Conservation (phyloP, 2,329 filamentous ascomycete species). For the Colletotrichum tamarilloi region DNA sequence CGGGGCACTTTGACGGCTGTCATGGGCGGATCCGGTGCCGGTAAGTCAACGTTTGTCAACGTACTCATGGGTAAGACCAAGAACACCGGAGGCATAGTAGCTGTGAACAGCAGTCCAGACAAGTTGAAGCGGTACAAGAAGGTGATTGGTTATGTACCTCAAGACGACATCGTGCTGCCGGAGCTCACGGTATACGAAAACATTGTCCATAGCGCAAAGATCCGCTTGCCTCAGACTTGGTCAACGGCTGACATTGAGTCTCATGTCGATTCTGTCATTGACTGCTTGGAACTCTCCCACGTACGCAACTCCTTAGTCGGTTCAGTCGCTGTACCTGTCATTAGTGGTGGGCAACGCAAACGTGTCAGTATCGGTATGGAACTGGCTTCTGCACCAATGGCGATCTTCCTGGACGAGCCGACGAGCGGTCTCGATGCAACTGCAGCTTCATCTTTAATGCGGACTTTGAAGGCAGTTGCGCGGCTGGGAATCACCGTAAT, state of each 20-base stretch:
- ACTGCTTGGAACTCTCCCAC: conserved; percentile 63
- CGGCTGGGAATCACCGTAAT: conserved; percentile 67
- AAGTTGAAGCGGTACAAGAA: conserved; percentile 66
- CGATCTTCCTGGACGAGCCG: conserved; percentile 64
- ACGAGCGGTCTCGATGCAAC: conserved; percentile 66
- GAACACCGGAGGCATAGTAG: conserved; percentile 61
- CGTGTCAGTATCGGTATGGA: conserved; percentile 70
- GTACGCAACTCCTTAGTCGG: conserved; percentile 64
- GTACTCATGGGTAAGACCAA: conserved; percentile 69
- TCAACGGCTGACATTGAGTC: conserved; percentile 58
- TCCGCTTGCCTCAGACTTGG: conserved; percentile 65
- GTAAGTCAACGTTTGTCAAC: conserved; percentile 70
- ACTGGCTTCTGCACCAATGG: conserved; percentile 66
- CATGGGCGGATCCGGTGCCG: conserved; percentile 70
- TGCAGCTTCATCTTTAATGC: conserved; percentile 66
- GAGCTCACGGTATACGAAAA: conserved; percentile 72
- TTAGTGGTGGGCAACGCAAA: conserved; percentile 69
- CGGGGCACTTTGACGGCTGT: conserved; percentile 66
- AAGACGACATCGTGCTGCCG: conserved; percentile 69
- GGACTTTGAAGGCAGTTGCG: conserved; percentile 63
- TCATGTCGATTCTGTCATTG: conserved; percentile 67
- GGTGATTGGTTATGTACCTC: conserved; percentile 70
- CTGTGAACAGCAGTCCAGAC: conserved; percentile 62
- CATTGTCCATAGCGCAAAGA: conserved; percentile 67
- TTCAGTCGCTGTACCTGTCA: conserved; percentile 60